Base-by-base conservation (phyloP, 805 yeast species). In the Yarrowia hollandica region DNA sequence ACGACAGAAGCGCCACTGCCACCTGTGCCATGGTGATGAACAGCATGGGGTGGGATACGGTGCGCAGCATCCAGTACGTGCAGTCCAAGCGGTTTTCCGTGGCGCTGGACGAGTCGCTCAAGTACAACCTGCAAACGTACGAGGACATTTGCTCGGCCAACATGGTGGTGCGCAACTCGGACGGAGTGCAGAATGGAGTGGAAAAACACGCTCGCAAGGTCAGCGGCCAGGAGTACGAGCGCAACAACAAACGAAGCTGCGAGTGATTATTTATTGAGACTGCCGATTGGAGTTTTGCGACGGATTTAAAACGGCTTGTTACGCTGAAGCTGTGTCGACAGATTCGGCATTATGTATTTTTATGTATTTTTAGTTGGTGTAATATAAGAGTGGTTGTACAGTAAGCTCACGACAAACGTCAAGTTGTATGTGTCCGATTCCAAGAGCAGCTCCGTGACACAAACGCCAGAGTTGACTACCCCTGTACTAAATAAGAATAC, bases 1-100 rank as follows among this genome's bases (percentile, higher is more conserved):
- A 71, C 61, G 71, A 69, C 34, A 59, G 57, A 14, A 61, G 68
- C 10, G 73, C 73, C 12, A 64, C 71, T 5, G 67, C 68, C 4
- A 70, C 65, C 1, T 64, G 64, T 21, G 73, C 73, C 5, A 66
- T 67, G 60, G 30, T 69, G 37, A 70, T 71, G 62, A 46, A 58
- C 23, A 42, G 62, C 60, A 35, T 62, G 59, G 65, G 64, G 39
- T 44, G 54, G 57, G 44, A 60, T 46, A 33, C 57, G 31, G 60
- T 59, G 22, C 25, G 42, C 15, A 66, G 72, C n/a, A 61, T 71
- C 21, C 73, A 70, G 60, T 62, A 42, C 44, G 70, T 71, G 15
- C 73, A 69, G 35, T 60, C 68, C 15, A 61, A 62, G 19, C 65
- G 74, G 39, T 68, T 67, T 34, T 65, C 66, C 8, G 63, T 71